Base-by-base conservation (phyloP, 306 rosid genomes). In the Alnus rubra region DNA sequence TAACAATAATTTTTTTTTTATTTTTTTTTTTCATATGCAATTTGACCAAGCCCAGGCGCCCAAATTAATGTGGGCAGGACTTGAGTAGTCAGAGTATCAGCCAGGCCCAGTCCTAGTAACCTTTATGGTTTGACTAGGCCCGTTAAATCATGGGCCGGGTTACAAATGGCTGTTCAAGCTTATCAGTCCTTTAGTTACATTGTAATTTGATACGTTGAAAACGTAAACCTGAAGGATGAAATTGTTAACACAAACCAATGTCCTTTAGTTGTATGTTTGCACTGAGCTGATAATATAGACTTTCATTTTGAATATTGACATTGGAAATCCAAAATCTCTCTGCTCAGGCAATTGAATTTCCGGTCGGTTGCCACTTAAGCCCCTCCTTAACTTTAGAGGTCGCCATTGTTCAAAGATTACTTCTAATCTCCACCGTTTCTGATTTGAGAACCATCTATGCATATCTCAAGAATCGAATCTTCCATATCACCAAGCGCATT, bases 391-490 rank as follows among this genome's bases (percentile, higher is more conserved):
- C 86, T 75, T 55, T 58, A 58, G 51, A 82, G 45, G 35, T 52
- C 74, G 65, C 78, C n/a, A 48, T 71, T 75, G 84, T 86, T 86
- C 86, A 82, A 86, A 82, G 67, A 71, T 78, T 71, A 68, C 59
- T 77, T 81, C 47, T 65, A 53, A 52, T 65, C 75, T 78, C 72
- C 89, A 81, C 70, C 82, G 54, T 80, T 76, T 76, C 79, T 74
- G 82, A 78, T 79, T 80, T 70, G 85, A 89, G 71, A 84, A 68
- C 81, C 78, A 78, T 77, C 0, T 5, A 4, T 39, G 75, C 84
- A 80, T 71, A 79, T 86, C 82, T 88, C 89, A 86, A 88, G 89
- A 85, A 84, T 82, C 80, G 92, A 85, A 88, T 89, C 92, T 88
- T 86, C 86, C 84, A 67, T 74, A 79, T 86, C 85, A 85, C 88